Base-by-base conservation (phyloP, 805 yeast species). In the Yarrowia keelungensis region DNA sequence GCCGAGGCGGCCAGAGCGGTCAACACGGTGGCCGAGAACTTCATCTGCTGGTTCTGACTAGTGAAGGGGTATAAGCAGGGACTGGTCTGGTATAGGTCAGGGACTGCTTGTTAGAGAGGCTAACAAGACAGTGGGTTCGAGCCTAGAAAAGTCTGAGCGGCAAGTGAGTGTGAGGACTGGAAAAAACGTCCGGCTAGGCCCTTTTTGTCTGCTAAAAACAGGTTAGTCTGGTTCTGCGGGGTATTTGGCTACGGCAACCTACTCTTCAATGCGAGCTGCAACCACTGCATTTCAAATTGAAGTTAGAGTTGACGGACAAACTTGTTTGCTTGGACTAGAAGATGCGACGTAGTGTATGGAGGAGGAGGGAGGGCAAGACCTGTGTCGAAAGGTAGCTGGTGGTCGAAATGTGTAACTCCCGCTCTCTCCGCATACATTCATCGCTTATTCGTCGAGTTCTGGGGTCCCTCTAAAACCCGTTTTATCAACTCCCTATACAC, bases 171-270 rank as follows among this genome's bases (percentile, higher is more conserved):
- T 41, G 12, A 5, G 43, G 14, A 19, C n/a, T 10, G 46, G 22
- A n/a, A 14, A 15, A 45, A 19, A 45, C 49, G 49, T 45, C 49
- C 46, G 8, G 14, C 32, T 19, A 46, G 14, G 50, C 8, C 38
- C 38, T 49, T 49, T 49, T 49, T 49, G 12, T 43, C 38, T 49
- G 53, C 19, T 15, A 11, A 50, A 19, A 50, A 50, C 36, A 50
- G 19, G 61, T 26, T 39, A 41, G 59, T 7, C 58, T 51, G 35
- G 61, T 54, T 54, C 46, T 54, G 61, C 61, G 61, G 61, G 61
- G 61, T 54, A 54, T 54, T 7, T 9, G 45, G 36, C 46, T 41
- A 39, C 19, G 46, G 46, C 61, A 54, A 54, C 38, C 61, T 54
- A 22, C 43, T 11, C 35, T 15, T 22, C 32, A 46, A 22, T 54